Evolutionary conservation across 2,329 filamentous ascomycete species (phyloP).

Genomic region (Thermomyces lanuginosus): DNA sequence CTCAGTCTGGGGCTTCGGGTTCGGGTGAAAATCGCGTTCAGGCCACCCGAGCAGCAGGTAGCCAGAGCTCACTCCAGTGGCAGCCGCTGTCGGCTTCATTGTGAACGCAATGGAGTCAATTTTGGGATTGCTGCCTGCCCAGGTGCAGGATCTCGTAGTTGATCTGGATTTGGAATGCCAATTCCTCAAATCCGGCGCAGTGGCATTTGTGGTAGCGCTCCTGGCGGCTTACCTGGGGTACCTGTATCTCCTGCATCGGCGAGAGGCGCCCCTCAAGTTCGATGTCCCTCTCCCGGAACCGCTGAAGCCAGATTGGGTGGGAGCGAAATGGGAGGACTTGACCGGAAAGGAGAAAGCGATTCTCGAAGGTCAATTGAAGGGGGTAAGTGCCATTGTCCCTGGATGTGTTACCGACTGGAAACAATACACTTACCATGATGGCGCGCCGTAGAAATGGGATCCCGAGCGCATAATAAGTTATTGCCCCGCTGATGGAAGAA

Average conservation of each 20-base stretch:
- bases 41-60: too few species aligned
- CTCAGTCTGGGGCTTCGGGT: too few species aligned
- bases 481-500: constrained; percentile 72
- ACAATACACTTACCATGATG: constrained; percentile 2
- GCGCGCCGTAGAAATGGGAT: constrained; percentile 25
- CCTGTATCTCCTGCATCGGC: constrained; percentile 13
- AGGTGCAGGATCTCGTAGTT: constrained; percentile 9
- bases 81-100: neutral
- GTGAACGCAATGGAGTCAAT: constrained; percentile 4
- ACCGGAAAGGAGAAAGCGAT: constrained; percentile 18
- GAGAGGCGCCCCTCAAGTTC: constrained; percentile 22
- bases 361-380: constrained; percentile 22
- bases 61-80: too few species aligned
- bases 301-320: constrained; percentile 15
- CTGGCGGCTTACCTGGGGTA: constrained; percentile 18
- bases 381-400: constrained; percentile 15
- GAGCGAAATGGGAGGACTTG: constrained; percentile 21
- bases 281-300: constrained; percentile 23
- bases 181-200: constrained; percentile 12
- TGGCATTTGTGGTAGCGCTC: constrained; percentile 15
- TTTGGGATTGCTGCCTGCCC: constrained; percentile 7
- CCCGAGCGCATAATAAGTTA: constrained; percentile 27
- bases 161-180: constrained; percentile 10
- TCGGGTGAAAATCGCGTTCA: too few species aligned
- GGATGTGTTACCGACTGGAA: neutral